Percentiles rank a stretch among this genome's conserved stretches.
These are phyloP conservation scores for Ophiostoma australiae DNA, from an alignment of 2,329 filamentous ascomycete genomes.

Conservation along the genomic window DNA sequence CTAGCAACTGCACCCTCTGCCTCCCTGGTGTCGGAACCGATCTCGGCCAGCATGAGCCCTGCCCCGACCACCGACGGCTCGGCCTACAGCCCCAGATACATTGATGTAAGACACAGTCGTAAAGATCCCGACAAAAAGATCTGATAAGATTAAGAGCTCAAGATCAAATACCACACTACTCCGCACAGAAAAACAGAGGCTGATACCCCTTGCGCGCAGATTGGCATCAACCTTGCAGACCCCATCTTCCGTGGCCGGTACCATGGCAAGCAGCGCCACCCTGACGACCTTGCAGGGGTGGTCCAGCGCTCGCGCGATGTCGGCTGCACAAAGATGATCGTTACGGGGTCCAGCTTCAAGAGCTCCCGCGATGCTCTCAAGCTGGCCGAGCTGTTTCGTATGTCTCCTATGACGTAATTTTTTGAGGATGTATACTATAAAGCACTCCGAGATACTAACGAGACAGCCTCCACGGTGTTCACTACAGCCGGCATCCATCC, in stretches of 20 bases:
- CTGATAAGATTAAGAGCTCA: neutral
- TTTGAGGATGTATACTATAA: neutral
- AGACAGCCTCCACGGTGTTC: constrained; percentile 71
- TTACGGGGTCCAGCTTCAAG: constrained; percentile 82
- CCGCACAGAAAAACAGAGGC: neutral
- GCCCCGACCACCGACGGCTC: constrained; percentile 17
- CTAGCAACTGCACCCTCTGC: neutral
- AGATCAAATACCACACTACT: no score
- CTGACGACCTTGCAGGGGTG: constrained; percentile 69
- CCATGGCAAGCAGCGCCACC: constrained; percentile 70
- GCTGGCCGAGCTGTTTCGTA: constrained; percentile 70
- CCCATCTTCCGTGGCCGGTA: constrained; percentile 83
- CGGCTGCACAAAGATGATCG: constrained; percentile 83
- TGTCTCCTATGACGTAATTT: constrained; percentile 30
- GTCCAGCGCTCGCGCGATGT: constrained; percentile 70
- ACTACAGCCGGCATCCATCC: constrained; percentile 92
- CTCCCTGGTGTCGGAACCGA: neutral
- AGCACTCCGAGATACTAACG: constrained; percentile 1
- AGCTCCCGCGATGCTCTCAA: constrained; percentile 71
- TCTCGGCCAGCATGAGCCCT: constrained; percentile 11
- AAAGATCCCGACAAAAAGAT: neutral
- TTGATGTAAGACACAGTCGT: constrained; percentile 47
- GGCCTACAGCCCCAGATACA: constrained; percentile 50
- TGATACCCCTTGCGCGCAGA: constrained; percentile 39
- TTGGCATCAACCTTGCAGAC: constrained; percentile 95